Conservation (phyloP, 768 basidiomycete genomes). For the Mycena metata region DNA sequence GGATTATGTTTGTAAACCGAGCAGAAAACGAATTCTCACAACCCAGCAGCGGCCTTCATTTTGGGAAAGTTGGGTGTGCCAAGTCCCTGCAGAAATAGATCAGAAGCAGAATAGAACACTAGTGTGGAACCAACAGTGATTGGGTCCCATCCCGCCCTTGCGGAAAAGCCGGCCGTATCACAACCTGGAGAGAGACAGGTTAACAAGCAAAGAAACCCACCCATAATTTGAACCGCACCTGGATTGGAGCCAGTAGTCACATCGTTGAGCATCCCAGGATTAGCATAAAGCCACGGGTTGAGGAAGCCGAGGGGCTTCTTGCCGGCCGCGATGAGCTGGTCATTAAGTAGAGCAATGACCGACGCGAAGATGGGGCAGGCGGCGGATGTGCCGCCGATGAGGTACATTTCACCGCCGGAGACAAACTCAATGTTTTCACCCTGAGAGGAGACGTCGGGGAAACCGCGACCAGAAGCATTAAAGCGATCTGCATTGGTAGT, state of each 20-base stretch:
- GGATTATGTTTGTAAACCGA: no score
- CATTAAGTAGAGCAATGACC: constrained; percentile 59
- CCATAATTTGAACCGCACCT: constrained; percentile 54
- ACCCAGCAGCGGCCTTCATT: constrained; percentile 10
- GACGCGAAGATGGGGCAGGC: constrained; percentile 58
- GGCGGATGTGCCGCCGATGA: constrained; percentile 57
- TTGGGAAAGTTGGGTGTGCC: constrained; percentile 5
- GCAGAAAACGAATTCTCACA: not conserved
- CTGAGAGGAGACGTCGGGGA: constrained; percentile 63
- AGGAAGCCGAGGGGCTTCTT: constrained; percentile 52
- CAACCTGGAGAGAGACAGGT: no score
- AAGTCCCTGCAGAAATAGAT: no score
- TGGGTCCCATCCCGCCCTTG: constrained; percentile 1
- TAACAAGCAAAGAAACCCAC: no score
- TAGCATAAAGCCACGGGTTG: constrained; percentile 32
- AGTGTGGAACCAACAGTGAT: no score
- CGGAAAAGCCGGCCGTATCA: constrained; percentile 14
- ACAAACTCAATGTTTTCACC: constrained; percentile 42
- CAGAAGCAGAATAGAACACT: no score
- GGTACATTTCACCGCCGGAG: not conserved
- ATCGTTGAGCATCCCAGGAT: constrained; percentile 49
- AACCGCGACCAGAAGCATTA: constrained; percentile 26
- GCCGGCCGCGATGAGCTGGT: constrained; percentile 49
- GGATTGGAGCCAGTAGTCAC: constrained; percentile 48
- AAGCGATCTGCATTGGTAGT: constrained; percentile 41